phyloP scores from a whole-genome alignment of 148 eudicot genomes.

The Cornus florida region DNA sequence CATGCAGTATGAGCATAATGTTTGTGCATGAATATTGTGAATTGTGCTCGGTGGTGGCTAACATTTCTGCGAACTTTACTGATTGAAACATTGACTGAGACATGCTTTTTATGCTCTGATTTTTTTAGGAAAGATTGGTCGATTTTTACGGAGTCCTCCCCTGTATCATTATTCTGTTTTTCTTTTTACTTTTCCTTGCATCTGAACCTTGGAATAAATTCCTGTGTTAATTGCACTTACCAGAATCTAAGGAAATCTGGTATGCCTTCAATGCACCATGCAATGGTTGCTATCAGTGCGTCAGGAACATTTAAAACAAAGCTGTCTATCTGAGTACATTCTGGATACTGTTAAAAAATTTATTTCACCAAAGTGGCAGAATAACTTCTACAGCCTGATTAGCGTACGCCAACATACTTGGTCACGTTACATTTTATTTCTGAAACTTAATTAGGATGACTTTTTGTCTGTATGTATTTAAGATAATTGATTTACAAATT shows the following conservation, averaged over 20 bases:
- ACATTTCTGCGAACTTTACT: constrained; percentile 17
- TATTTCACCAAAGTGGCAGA: not conserved
- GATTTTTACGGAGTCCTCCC: constrained; percentile 3
- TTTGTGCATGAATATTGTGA: constrained; percentile 19
- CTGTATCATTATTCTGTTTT: not conserved
- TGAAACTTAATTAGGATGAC: not conserved
- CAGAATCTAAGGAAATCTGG: constrained; percentile 22
- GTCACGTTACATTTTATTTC: no score
- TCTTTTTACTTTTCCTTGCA: constrained; percentile 16
- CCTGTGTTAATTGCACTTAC: constrained; percentile 30
- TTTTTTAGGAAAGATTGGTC: constrained; percentile 12
- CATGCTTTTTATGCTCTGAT: constrained; percentile 14
- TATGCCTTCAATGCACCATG: constrained; percentile 14
- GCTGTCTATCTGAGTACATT: not conserved
- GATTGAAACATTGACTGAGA: constrained; percentile 23
- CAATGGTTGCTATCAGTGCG: not conserved
- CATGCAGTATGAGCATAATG: constrained; percentile 23
- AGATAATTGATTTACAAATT: not conserved
- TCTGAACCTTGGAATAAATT: constrained; percentile 43
- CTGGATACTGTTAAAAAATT: not conserved
- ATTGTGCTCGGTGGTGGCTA: constrained; percentile 19
- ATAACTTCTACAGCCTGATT: no score
- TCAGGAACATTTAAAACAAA: not conserved
- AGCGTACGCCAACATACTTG: not conserved
- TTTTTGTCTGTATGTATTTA: not conserved